These are phyloP conservation scores for Yamadazyma mexicana DNA, from an alignment of 1,139 yeast genomes.

Conservation along the genomic window DNA sequence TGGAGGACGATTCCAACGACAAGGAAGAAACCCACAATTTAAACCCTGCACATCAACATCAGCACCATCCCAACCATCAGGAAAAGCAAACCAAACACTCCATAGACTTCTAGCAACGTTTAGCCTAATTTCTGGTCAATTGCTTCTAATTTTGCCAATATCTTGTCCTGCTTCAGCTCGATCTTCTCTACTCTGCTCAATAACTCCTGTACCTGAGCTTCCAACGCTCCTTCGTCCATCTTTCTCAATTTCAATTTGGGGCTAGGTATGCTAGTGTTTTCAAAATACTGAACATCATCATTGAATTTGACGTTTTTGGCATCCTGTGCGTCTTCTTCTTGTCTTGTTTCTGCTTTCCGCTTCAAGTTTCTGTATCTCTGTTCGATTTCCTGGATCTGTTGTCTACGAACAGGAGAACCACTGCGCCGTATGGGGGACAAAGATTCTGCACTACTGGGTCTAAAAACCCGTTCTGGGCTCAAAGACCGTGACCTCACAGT, in stretches of 20 bases:
- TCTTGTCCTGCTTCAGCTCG: slow-evolving; percentile 15
- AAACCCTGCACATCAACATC: slow-evolving; percentile 3
- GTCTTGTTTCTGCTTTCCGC: slow-evolving; percentile 7
- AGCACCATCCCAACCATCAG: slow-evolving; percentile 21
- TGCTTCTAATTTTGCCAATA: slow-evolving; percentile 16
- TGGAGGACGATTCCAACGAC: slow-evolving; percentile 71
- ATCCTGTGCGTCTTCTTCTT: background rate
- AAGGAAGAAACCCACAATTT: slow-evolving; percentile 29
- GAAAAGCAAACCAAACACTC: slow-evolving; percentile 27
- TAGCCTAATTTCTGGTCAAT: slow-evolving; percentile 4
- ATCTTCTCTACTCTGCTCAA: slow-evolving; percentile 10
- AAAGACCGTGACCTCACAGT: slow-evolving; percentile 8
- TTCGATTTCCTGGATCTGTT: slow-evolving; percentile 31
- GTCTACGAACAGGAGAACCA: slow-evolving; percentile 39
- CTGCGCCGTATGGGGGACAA: slow-evolving; percentile 34
- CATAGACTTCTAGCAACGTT: slow-evolving; percentile 38
- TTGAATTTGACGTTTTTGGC: slow-evolving; percentile 18
- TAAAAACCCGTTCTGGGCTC: slow-evolving; percentile 9
- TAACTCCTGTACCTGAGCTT: slow-evolving; percentile 4
- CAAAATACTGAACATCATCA: slow-evolving; percentile 14
- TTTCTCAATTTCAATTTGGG: slow-evolving; percentile 4
- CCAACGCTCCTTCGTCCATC: background rate
- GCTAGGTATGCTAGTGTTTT: slow-evolving; percentile 1
- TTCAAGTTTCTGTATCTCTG: slow-evolving; percentile 11
- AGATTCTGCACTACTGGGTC: slow-evolving; percentile 3